Evolutionary conservation across 2,329 filamentous ascomycete species (phyloP).

Genomic region (Diplodia corticola): DNA sequence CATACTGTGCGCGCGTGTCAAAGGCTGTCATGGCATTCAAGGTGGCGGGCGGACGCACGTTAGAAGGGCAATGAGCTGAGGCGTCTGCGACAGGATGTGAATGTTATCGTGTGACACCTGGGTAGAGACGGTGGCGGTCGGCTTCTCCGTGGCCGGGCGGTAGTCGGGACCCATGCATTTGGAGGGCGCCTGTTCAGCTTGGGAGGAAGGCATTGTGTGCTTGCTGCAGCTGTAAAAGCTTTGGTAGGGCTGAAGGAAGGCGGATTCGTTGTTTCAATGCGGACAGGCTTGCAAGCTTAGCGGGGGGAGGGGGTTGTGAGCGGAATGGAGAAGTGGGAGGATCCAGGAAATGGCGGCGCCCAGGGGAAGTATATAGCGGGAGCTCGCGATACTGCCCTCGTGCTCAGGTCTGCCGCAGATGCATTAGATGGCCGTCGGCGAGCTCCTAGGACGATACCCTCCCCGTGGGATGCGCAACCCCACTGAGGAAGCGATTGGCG

Average conservation of each 20-base stretch:
- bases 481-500: slow-evolving; percentile 22
- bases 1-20: slow-evolving; percentile 63
- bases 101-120: slow-evolving; percentile 82
- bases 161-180: slow-evolving; percentile 80
- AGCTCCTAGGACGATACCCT: slow-evolving; percentile 28
- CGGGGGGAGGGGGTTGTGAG: not conserved
- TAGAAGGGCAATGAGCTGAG: slow-evolving; percentile 93
- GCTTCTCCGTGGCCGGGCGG: slow-evolving; percentile 72
- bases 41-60: slow-evolving; percentile 67
- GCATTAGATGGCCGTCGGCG: slow-evolving; percentile 34
- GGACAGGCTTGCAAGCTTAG: not conserved
- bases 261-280: not conserved
- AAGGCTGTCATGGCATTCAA: not conserved
- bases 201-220: slow-evolving; percentile 19
- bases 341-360: not conserved
- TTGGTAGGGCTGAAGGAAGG: not conserved
- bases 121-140: slow-evolving; percentile 84
- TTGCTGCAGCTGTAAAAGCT: not conserved
- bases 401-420: slow-evolving; percentile 12
- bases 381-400: slow-evolving; percentile 2
- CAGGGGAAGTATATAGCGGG: slow-evolving; percentile 5
- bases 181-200: slow-evolving; percentile 43
- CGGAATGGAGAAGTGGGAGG: not conserved
- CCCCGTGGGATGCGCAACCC: slow-evolving; percentile 18
- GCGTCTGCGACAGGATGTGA: slow-evolving; percentile 85